Evolutionary conservation across 176 grass and related monocot genomes (phyloP), one percentile per base, ranked within the genome.

Genomic region (Neostapfia colusana): DNA sequence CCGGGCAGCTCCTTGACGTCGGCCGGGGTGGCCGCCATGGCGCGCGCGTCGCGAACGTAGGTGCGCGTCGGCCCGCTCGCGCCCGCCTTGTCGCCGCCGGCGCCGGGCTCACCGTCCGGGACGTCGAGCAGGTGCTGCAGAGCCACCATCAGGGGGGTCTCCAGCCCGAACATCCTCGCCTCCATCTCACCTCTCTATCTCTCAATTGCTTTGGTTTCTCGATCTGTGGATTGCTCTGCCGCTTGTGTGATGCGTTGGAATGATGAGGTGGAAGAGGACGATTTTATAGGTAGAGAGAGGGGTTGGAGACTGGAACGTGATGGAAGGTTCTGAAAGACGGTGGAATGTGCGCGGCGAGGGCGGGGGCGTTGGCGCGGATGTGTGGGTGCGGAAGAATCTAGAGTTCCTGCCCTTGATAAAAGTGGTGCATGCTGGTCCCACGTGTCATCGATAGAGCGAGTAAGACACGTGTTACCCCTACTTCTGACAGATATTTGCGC

Each of bases 1-100:
- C 50, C 40, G 0, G 87, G 87, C 0, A 96, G 75, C 65, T 96
- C 93, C 87, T 92, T 96, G 13, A 96, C 93, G 61, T 96, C 93
- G 16, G 93, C 93, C 0, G 89, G 87, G 13, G 93, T 92, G 6
- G 87, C 83, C 23, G 93, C 93, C 93, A 96, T 96, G 25, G 89
- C 93, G 12, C 84, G 82, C 58, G 89, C 87, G 63, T 96, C 93
- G 60, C 84, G 93, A 8, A 96, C 93, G 71, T 96, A 96, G 25
- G 84, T 63, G 2, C 82, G 81, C 70, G 86, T 84, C 23, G 86
- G 56, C 4, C 74, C 82, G 43, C 83, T 31, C 53, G 41, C 21
- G 40, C 76, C 59, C 38, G 83, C 63, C 75, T 88, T 88, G 25
- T 85, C 89, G 57, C 89, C 17, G 44, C 7, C 84, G 2, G 51